Conservation (phyloP, 257 asterid species). For the Capsicum chinense region DNA sequence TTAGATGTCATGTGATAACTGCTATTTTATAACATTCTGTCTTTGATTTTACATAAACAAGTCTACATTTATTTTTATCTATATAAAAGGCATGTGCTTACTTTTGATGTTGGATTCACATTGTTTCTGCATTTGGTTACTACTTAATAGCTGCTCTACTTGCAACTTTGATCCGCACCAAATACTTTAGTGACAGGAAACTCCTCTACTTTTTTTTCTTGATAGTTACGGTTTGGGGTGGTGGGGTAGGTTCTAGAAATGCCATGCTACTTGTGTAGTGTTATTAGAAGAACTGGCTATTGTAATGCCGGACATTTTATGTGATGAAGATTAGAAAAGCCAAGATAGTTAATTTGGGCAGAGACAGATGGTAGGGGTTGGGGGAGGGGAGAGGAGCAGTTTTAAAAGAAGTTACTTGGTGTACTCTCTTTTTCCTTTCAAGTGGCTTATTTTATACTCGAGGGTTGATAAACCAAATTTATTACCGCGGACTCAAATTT, state of each 20-base stretch:
- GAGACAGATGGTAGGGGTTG: background rate
- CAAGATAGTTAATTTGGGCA: background rate
- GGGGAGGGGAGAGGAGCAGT: background rate
- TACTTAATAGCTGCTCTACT: slow-evolving; percentile 5
- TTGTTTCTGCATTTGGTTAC: background rate
- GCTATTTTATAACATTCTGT: background rate
- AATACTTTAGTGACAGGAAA: background rate
- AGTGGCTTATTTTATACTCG: background rate
- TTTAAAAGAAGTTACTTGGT: background rate
- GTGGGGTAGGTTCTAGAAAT: background rate
- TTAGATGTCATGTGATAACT: background rate
- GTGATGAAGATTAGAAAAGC: background rate
- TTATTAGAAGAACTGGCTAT: background rate
- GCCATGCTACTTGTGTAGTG: background rate
- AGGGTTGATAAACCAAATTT: background rate
- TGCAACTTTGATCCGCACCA: background rate
- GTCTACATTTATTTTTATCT: background rate
- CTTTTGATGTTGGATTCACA: slow-evolving; percentile 21
- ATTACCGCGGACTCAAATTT: background rate
- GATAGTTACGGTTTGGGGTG: background rate
- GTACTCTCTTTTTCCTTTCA: background rate
- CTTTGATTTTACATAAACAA: slow-evolving; percentile 9
- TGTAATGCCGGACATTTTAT: background rate
- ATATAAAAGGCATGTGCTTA: background rate
- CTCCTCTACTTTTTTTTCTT: background rate